Evolutionary conservation across 2,329 filamentous ascomycete genomes (phyloP), one percentile per base, ranked within the genome.

Genomic region (Teratosphaeria destructans): DNA sequence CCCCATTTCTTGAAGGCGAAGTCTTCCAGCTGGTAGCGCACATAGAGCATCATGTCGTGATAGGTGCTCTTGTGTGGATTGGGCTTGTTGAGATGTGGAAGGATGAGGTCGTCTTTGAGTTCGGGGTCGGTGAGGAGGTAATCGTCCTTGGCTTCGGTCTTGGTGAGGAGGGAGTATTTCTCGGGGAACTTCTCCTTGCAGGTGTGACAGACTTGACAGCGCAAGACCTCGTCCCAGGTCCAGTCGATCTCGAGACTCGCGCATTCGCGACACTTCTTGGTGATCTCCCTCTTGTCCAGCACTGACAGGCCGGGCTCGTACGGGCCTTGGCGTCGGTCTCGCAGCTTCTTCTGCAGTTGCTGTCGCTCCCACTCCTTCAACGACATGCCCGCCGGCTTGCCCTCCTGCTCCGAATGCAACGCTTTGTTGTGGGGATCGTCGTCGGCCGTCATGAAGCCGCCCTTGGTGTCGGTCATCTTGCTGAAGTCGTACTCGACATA

Each of bases 11-110:
- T 85, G 67, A 97, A 87, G 0, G 93, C 94, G 71, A 96, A 96
- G 59, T 91, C 90, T 71, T 99, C 94, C 2, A 99, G 89, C 71
- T 99, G 94, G 62, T 85, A 95, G 0, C 94, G 87, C 26, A 99
- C 79, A 72, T 94, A 99, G 2, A 99, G 82, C 87, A 96, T 96
- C 94, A 99, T 99, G 78, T 95, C 90, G 73, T 96, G 91, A 90
- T 91, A 99, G 60, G 92, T 91, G 0, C 88, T 85, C 73, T 96
- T 96, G 76, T 96, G 94, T 0, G 94, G 94, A 68, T 99, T 99
- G 1, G 94, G 37, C 37, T 43, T 43, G 37, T 43, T 43, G 37
- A 43, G 37, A 12, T 43, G 37, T 1, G 37, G 37, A 12, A 43
- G 37, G 37, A 43, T 43, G 37, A 43, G 37, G 10, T 43, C 82